Percentiles rank a stretch among this genome's conserved stretches.
These are phyloP conservation scores for Glarea lozoyensis DNA, from an alignment of 495 filamentous ascomycete species.

Conservation along the genomic window DNA sequence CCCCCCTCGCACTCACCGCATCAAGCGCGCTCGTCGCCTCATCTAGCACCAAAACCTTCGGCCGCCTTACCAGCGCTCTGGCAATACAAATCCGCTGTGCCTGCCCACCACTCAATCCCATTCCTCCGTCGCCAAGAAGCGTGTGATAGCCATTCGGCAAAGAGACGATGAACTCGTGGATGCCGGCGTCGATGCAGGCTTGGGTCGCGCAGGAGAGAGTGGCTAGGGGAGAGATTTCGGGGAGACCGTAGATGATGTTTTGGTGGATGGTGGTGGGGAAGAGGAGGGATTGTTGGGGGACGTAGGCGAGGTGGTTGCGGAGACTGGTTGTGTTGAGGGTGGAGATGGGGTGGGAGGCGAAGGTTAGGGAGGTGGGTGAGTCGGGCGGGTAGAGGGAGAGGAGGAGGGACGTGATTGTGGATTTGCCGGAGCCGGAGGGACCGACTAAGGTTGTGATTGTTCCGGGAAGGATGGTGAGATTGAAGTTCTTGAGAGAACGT, in stretches of 20 bases:
- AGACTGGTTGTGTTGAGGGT: conserved; percentile 52
- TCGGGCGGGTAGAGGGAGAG: conserved; percentile 50
- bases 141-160: conserved; percentile 70
- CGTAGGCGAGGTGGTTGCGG: conserved; percentile 60
- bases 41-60: conserved; percentile 70
- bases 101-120: conserved; percentile 73
- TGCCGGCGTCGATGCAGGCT: conserved; percentile 61
- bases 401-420: conserved; percentile 70
- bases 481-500: conserved; percentile 54
- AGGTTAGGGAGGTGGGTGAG: conserved; percentile 37
- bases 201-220: conserved; percentile 38
- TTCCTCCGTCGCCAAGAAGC: conserved; percentile 66
- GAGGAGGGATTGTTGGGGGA: conserved; percentile 69
- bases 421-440: conserved; percentile 80
- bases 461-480: conserved; percentile 47
- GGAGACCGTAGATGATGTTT: conserved; percentile 77
- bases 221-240: conserved; percentile 25
- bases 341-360: conserved; percentile 45
- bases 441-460: conserved; percentile 71
- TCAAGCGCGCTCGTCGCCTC: conserved; percentile 84
- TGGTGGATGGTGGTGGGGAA: conserved; percentile 63
- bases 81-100: conserved; percentile 77
- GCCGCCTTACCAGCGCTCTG: conserved; percentile 61
- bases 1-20: conserved; percentile 51
- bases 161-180: conserved; percentile 72